phyloP scores from a whole-genome alignment of 164 flowering plant species.

The Vitis vinifera region DNA sequence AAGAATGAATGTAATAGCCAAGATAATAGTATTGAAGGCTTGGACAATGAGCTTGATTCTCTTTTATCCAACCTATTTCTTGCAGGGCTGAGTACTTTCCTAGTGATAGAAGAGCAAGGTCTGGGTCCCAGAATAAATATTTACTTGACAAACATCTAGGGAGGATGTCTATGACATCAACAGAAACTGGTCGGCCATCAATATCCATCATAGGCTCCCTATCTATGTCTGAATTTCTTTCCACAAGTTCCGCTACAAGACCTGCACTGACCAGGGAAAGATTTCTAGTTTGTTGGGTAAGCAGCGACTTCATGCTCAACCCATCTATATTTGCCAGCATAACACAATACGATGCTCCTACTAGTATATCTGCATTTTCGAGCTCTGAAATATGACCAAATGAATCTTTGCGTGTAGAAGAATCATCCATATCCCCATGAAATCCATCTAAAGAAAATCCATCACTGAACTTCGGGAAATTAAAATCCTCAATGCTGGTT shows the following conservation, averaged over 20 bases:
- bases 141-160: conserved; percentile 94
- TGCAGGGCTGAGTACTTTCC: conserved; percentile 90
- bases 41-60: conserved; percentile 65
- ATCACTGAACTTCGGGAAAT: conserved; percentile 64
- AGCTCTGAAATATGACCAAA: conserved; percentile 84
- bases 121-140: conserved; percentile 98
- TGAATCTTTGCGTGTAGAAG: conserved; percentile 31
- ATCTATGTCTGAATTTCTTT: too few relatives aligned
- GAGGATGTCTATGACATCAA: conserved; percentile 94
- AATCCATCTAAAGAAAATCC: conserved; percentile 41
- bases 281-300: too few relatives aligned
- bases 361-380: conserved; percentile 62
- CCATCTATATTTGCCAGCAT: conserved; percentile 95
- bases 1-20: conserved; percentile 93
- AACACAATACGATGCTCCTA: conserved; percentile 91
- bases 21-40: conserved; percentile 90
- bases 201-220: conserved; percentile 11
- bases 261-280: too few relatives aligned
- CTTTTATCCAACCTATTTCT: conserved; percentile 85
- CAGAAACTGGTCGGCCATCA: conserved; percentile 88
- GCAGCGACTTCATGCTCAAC: conserved; percentile 67
- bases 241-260: too few relatives aligned
- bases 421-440: conserved; percentile 91
- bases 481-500: conserved; percentile 61
- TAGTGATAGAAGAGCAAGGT: conserved; percentile 74